Conservation (phyloP, 768 basidiomycete genomes). For the Russula virescens region DNA sequence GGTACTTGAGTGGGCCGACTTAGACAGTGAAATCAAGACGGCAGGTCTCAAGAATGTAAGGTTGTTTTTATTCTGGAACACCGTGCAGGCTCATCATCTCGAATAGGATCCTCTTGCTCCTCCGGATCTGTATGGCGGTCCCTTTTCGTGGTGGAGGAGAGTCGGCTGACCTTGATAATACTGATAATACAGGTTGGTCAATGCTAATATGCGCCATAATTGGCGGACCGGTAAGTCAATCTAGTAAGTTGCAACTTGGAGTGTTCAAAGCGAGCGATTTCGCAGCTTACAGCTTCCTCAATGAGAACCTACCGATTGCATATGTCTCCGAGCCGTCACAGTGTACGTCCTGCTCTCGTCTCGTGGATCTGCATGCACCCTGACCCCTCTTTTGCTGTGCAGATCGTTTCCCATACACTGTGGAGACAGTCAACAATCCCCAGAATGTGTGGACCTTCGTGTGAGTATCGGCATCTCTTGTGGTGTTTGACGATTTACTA, state of each 20-base stretch:
- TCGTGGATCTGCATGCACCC: no score
- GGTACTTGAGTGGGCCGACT: not conserved
- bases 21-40: constrained; percentile 10
- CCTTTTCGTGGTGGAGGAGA: not conserved
- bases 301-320: not conserved
- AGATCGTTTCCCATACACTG: not conserved
- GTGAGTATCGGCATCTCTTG: not conserved
- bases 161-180: not conserved
- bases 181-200: not conserved
- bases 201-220: constrained; percentile 1
- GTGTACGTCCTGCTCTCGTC: not conserved
- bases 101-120: not conserved
- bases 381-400: no score
- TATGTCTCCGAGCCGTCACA: not conserved
- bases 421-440: not conserved
- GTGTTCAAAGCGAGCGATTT: not conserved
- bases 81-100: not conserved
- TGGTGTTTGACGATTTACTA: no score
- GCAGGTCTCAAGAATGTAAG: not conserved
- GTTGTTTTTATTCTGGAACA: not conserved
- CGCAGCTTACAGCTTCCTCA: not conserved
- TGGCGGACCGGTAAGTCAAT: not conserved
- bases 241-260: not conserved
- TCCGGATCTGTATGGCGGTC: not conserved
- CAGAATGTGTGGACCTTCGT: not conserved